Evolutionary conservation across 768 basidiomycete species (phyloP).

Genomic region (Stropharia rugosoannulata): DNA sequence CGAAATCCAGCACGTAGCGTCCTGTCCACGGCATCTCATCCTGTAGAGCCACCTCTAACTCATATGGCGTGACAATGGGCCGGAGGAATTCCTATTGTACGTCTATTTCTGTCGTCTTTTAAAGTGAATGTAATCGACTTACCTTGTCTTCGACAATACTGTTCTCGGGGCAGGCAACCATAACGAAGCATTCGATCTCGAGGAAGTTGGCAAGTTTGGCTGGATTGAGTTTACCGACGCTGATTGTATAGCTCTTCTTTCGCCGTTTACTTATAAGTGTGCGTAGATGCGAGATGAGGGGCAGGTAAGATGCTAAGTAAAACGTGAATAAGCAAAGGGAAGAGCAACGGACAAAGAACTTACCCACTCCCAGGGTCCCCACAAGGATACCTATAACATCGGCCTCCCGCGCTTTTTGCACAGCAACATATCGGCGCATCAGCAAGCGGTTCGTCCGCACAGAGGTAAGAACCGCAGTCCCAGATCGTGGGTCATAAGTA

Average conservation of each 20-base stretch:
- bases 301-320: constrained; percentile 73
- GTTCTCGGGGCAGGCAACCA: constrained; percentile 95
- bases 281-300: constrained; percentile 83
- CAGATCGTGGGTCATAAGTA: constrained; percentile 64
- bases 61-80: constrained; percentile 94
- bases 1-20: constrained; percentile 79
- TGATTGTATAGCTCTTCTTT: constrained; percentile 94
- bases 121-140: neutral
- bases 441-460: constrained; percentile 74
- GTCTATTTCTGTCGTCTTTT: neutral
- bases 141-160: constrained; percentile 75
- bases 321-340: neutral
- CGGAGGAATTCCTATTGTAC: constrained; percentile 73
- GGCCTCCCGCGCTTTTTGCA: constrained; percentile 87
- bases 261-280: constrained; percentile 57
- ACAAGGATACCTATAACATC: constrained; percentile 96
- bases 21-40: constrained; percentile 72
- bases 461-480: constrained; percentile 54
- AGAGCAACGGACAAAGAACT: constrained; percentile 21
- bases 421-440: constrained; percentile 84
- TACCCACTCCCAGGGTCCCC: constrained; percentile 89
- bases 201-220: constrained; percentile 94
- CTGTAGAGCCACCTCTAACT: constrained; percentile 79
- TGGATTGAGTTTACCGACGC: constrained; percentile 93
- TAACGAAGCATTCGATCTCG: constrained; percentile 93